Base-by-base conservation (phyloP, 257 asterid species). In the Ajuga chamaepitys region DNA sequence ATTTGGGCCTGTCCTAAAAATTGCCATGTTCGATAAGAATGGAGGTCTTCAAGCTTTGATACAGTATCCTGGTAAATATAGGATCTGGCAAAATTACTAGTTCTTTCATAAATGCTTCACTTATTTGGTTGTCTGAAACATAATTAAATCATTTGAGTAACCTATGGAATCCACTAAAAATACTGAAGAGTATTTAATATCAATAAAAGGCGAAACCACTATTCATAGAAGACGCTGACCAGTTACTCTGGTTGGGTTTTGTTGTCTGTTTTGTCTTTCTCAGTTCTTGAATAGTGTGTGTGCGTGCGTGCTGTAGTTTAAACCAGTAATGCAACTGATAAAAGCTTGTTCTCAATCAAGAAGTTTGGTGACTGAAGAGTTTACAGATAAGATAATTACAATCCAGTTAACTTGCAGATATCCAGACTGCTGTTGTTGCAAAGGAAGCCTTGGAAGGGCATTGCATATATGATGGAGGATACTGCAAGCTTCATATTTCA, bases 371-470 rank as follows among this genome's bases (percentile, higher is more conserved):
- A 35, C 25, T 58, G 10, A 11, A 10, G 22, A 32, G 60, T 46
- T 46, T 20, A 41, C 14, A 47, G 26, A 70, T 35, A 11, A 24
- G 32, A 52, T 42, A 54, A 7, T 58, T 20, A 58, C 48, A 56
- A 47, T n/a, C 9, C 37, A 35, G 20, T 77, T 30, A 64, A 42
- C 22, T 74, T 80, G 81, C 89, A 94, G 99, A 94, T 90, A 88
- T 94, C 67, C 99, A 79, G 81, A 88, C 88, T 6, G 95, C 99
- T 71, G 93, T 88, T 65, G 87, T 78, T 66, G 98, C 98, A n/a
- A 94, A 94, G 85, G 96, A 88, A 68, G 82, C 96, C 66, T 76
- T 94, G 80, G 99, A 94, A 81, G 97, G 97, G 48, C 99, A 94
- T 74, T 88, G 96, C 83, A 94, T 94, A 76, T 90, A 90, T 17